Base-by-base conservation (phyloP, 192 early-diverging fungal species). In the Coemansia sp. region DNA sequence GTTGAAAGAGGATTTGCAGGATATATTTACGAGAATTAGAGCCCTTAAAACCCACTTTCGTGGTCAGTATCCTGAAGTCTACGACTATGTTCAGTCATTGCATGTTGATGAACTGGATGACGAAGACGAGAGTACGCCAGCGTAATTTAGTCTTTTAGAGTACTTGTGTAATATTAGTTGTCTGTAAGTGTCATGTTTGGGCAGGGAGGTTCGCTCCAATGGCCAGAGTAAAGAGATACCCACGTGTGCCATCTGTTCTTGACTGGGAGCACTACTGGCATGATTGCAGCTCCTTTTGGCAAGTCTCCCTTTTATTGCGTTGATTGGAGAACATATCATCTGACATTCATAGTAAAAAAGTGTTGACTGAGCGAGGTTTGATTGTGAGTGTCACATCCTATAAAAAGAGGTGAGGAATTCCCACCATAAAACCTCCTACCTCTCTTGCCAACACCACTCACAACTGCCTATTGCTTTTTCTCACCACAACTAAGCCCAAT, bases 31-130 rank as follows among this genome's bases (percentile, higher is more conserved):
- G 10, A 66, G 78, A 42, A 80, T 80, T 33, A 32, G 73, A 7
- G 69, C 69, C 10, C 58, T 80, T 4, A 80, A 80, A 62, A 39
- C 44, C 3, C 78, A 74, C 43, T 80, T 80, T 43, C 69, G 65
- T 11, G 28, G 33, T 8, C 65, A 80, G 61, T 72, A 80, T 17
- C 69, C 78, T 8, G 70, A 75, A 23, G 40, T 70, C 10, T 80
- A 75, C 35, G 73, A 80, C 49, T 80, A 80, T 66, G 78, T 80
- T 13, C 78, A 80, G 44, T 74, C 73, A 2, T 44, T 80, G 53
- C 78, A 80, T 69, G 78, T 75, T 0, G 73, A 72, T n/a, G 73
- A 74, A 55, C 33, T 75, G 61, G 77, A 75, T 13, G 69, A 69
- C 47, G 78, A 80, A 30, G 72, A 74, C 2, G 69, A 68, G 2